Conservation (phyloP, 495 filamentous ascomycete genomes). For the Podospora fimiseda region DNA sequence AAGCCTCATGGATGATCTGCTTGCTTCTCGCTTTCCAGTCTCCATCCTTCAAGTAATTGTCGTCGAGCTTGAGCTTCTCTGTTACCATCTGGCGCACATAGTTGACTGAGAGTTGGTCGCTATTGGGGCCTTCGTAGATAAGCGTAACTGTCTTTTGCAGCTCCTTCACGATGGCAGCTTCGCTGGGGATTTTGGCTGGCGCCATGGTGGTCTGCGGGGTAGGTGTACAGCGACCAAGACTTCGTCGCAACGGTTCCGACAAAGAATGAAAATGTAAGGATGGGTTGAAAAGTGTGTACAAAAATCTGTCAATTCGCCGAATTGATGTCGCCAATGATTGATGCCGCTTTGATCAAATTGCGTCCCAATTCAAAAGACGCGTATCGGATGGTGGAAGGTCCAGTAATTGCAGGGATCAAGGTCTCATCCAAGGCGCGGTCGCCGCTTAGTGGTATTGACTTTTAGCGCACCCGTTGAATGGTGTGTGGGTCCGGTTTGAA, state of each 20-base stretch:
- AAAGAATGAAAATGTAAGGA: not conserved
- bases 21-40: slow-evolving; percentile 81
- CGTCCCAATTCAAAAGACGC: not conserved
- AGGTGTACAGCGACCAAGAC: not conserved
- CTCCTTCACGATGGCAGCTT: slow-evolving; percentile 18
- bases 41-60: slow-evolving; percentile 62
- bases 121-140: slow-evolving; percentile 51
- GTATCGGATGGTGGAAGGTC: not conserved
- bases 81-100: slow-evolving; percentile 63
- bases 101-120: slow-evolving; percentile 69
- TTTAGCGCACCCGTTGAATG: too few relatives aligned
- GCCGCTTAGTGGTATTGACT: not conserved
- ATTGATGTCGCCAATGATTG: not conserved
- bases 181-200: not conserved
- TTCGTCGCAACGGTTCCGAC: not conserved
- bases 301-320: not conserved
- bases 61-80: slow-evolving; percentile 54
- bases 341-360: not conserved
- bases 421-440: not conserved
- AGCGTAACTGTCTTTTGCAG: slow-evolving; percentile 55
- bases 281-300: not conserved
- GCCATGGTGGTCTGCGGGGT: slow-evolving; percentile 4
- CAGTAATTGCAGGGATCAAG: not conserved
- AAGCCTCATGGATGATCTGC: slow-evolving; percentile 58
- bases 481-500: too few relatives aligned